Evolutionary conservation across 768 basidiomycete species (phyloP).

Genomic region (Hydnomerulius pinastri): DNA sequence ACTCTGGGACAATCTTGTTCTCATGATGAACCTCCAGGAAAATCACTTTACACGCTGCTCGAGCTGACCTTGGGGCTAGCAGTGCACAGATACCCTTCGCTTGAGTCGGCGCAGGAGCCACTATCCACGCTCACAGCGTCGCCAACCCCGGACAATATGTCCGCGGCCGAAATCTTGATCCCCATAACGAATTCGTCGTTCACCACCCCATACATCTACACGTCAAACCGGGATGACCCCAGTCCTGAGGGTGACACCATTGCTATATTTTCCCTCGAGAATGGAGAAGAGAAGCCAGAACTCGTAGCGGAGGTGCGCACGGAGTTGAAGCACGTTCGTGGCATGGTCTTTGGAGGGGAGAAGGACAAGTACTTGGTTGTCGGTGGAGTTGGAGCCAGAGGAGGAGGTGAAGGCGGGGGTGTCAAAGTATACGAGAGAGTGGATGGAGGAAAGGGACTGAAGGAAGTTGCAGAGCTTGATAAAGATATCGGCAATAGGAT

Average conservation of each 20-base stretch:
- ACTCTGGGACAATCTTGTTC: background rate
- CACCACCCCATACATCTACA: slow-evolving; percentile 62
- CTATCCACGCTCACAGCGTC: slow-evolving; percentile 51
- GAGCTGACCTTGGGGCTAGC: slow-evolving; percentile 64
- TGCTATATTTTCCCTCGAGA: slow-evolving; percentile 61
- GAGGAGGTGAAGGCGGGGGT: slow-evolving; percentile 63
- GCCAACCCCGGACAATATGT: slow-evolving; percentile 50
- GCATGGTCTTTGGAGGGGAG: slow-evolving; percentile 64
- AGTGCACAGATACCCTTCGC: slow-evolving; percentile 53
- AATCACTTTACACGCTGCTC: slow-evolving; percentile 62
- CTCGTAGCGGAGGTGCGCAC: slow-evolving; percentile 65
- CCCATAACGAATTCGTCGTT: slow-evolving; percentile 53
- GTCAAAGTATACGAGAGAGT: slow-evolving; percentile 71
- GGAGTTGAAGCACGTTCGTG: slow-evolving; percentile 70
- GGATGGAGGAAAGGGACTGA: slow-evolving; percentile 57
- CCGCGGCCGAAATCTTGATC: slow-evolving; percentile 70
- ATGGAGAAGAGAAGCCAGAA: slow-evolving; percentile 43
- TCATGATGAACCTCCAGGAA: slow-evolving; percentile 41
- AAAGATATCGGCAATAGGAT: slow-evolving; percentile 36
- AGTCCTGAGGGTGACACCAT: slow-evolving; percentile 71
- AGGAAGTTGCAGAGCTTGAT: slow-evolving; percentile 49
- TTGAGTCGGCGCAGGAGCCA: slow-evolving; percentile 43
- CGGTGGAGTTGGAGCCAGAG: slow-evolving; percentile 51
- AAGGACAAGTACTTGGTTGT: slow-evolving; percentile 63
- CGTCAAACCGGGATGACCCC: slow-evolving; percentile 76